Percentiles rank a stretch among this genome's conserved stretches.
These are phyloP conservation scores for Mycena maculata DNA, from an alignment of 768 basidiomycete genomes.

Conservation along the genomic window DNA sequence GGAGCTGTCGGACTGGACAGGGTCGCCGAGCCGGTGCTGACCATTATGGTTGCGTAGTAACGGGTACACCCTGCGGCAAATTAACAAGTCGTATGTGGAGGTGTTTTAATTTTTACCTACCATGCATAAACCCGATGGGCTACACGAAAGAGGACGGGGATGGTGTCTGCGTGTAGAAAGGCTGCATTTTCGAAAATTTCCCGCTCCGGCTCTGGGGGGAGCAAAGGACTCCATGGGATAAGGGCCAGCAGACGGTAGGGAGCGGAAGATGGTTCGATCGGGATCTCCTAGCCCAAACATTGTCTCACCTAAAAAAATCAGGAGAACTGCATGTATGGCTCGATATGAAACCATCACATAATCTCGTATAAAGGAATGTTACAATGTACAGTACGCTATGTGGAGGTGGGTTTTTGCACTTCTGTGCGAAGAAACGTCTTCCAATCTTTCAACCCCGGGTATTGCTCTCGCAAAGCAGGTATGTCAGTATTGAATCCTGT, in stretches of 20 bases:
- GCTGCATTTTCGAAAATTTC: slow-evolving; percentile 18
- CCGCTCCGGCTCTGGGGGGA: slow-evolving; percentile 17
- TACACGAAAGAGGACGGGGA: slow-evolving; percentile 13
- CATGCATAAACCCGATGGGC: slow-evolving; percentile 19
- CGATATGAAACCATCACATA: too few species aligned
- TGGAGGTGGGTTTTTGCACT: background rate
- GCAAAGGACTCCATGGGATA: background rate
- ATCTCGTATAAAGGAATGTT: background rate
- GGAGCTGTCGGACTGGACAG: background rate
- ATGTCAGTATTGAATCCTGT: slow-evolving; percentile 27
- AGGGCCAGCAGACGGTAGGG: background rate
- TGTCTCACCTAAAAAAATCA: too few species aligned
- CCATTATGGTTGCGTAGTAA: slow-evolving; percentile 6
- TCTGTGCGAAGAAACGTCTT: slow-evolving; percentile 22
- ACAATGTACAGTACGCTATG: too few species aligned
- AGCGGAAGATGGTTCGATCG: background rate
- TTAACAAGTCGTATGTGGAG: background rate
- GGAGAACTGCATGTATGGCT: too few species aligned
- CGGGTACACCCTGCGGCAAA: slow-evolving; percentile 13
- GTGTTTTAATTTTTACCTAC: background rate
- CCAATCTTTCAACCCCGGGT: slow-evolving; percentile 31
- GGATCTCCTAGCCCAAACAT: too few species aligned
- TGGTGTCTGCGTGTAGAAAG: background rate
- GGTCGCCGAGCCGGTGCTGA: slow-evolving; percentile 2
- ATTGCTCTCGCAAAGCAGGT: slow-evolving; percentile 20